Base-by-base conservation (phyloP, 2,329 filamentous ascomycete genomes). In the Chrysoporthe deuterocubensis region DNA sequence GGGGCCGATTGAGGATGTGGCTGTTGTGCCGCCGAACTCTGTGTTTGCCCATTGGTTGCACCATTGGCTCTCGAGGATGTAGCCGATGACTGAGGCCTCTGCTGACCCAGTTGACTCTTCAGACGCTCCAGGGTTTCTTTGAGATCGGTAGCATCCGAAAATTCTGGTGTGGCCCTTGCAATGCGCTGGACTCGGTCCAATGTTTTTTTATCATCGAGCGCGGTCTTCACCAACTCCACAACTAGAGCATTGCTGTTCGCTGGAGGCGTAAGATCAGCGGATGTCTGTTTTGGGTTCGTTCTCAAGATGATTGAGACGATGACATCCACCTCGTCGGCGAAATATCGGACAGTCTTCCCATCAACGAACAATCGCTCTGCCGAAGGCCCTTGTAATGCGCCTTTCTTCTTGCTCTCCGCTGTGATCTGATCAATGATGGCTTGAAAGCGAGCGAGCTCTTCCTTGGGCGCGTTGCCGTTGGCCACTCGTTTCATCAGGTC, bases 401-500 rank as follows among this genome's bases (percentile, higher is more conserved):
- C 83, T 50, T 80, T 86, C 52, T 80, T 82, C 72, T 84, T 85
- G 72, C 86, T 86, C 69, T 89, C 85, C 0, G 78, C 78, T 2
- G 90, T 94, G 67, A 96, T 85, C 75, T 93, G 89, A 73, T 94
- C 91, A 70, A 96, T 96, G 54, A 96, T 92, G 61, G 84, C 85
- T 75, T 96, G 92, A 72, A 96, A 96, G 70, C 89, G 87, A 59
- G 88, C 88, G 14, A 96, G 80, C 75, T 96, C 91, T 16, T 89
- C 86, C 48, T 88, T 85, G 14, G 87, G 88, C 0, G 92, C 92
- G 72, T 90, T 86, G 1, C 92, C 92, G 40, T 90, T 89, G 0
- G 92, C 92, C 0, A 96, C 92, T 64, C 92, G 88, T 76, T 93
- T 93, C 92, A 96, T 96, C 0, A 96, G 82, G 46, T 91, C 89